Evolutionary conservation across 768 basidiomycete species (phyloP).

Genomic region (Kondoa subrosea): DNA sequence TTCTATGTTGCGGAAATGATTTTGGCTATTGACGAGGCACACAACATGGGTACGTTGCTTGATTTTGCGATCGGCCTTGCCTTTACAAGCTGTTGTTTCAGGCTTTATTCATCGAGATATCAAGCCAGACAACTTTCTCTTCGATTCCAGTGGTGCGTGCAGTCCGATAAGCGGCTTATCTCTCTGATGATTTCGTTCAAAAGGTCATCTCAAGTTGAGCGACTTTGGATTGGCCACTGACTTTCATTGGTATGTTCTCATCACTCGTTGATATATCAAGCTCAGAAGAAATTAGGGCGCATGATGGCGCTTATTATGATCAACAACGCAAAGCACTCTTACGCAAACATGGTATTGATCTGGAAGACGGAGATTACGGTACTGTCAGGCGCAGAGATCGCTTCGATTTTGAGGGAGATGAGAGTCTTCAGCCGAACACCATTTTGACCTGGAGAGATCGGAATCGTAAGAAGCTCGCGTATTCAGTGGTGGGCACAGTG

Average conservation of each 20-base stretch:
- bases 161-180: neutral
- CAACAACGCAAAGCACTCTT: slow-evolving; percentile 75
- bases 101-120: slow-evolving; percentile 89
- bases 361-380: slow-evolving; percentile 49
- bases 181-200: neutral
- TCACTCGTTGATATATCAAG: too few species aligned
- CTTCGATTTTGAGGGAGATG: slow-evolving; percentile 45
- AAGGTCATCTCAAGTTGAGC: slow-evolving; percentile 78
- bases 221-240: slow-evolving; percentile 92
- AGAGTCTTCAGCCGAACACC: slow-evolving; percentile 43
- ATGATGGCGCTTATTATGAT: slow-evolving; percentile 67
- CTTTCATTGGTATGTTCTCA: too few species aligned
- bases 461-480: slow-evolving; percentile 69
- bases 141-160: slow-evolving; percentile 48
- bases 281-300: too few species aligned
- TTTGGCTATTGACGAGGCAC: slow-evolving; percentile 78
- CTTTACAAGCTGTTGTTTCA: slow-evolving; percentile 31
- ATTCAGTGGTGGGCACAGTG: slow-evolving; percentile 24
- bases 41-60: slow-evolving; percentile 32
- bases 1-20: slow-evolving; percentile 94
- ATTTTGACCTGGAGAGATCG: slow-evolving; percentile 92
- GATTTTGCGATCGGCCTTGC: too few species aligned
- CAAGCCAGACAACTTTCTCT: slow-evolving; percentile 58
- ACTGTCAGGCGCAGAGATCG: neutral
- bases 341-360: slow-evolving; percentile 84